Evolutionary conservation across 164 flowering plant species (phyloP), one percentile per base, ranked within the genome.

Genomic region (Litsea cubeba): DNA sequence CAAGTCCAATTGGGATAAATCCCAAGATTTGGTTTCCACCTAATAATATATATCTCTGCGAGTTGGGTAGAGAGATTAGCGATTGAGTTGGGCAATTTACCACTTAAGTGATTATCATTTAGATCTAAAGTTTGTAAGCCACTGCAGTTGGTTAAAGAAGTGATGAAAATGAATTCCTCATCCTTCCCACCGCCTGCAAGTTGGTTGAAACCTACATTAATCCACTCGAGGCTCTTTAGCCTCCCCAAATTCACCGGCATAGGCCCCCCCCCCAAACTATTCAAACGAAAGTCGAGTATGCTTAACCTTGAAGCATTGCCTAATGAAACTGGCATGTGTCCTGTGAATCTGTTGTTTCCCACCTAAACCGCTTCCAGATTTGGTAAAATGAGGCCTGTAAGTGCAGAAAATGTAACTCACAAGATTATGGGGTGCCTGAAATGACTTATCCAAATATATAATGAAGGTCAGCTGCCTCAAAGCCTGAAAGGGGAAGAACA

Each of bases 1-100:
- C 79, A 11, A 88, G 71, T 28, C 77, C 81, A 12, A 22, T 0
- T 14, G 87, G 86, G 22, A 87, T 83, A 8, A 12, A 46, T 50
- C 87, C 84, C 26, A 3, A 40, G 68, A 87, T 28, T 15, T 26
- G 49, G 63, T 83, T 87, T 5, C 20, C 6, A 12, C 76, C 80
- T 2, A 83, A 3, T 2, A 0, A 0, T 6, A 83, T 35, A 0
- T 6, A 83, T 35, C 0, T 0, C 8, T 5, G 17, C 3, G 1
- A 82, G 63, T 0, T 46, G 40, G 50, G 76, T 65, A 4, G 87
- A 81, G 32, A 84, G 72, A 63, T 83, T 86, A 24, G 71, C 71
- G 1, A 86, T 64, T 50, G 75, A 76, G 17, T 30, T 40, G 5
- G 87, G 85, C 40, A 86, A 25, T 10, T 30, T 14, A 0, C 89